Base-by-base conservation (phyloP, 352 stramenopile species). In the Phytophthora agathidicida region DNA sequence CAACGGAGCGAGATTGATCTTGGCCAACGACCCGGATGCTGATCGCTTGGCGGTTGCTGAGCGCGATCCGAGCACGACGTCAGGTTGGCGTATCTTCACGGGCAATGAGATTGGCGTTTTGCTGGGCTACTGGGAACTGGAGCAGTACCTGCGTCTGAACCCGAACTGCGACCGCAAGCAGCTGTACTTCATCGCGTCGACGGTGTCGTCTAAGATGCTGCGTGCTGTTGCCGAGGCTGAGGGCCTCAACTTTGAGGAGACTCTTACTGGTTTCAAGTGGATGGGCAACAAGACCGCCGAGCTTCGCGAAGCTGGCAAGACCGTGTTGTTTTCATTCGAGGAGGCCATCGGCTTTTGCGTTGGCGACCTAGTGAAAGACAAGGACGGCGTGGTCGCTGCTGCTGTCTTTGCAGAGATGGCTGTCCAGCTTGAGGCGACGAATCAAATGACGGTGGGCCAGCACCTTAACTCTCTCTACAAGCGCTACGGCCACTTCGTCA, bases 181-280 rank as follows among this genome's bases (percentile, higher is more conserved):
- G 51, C 55, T 94, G 8, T 93, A 89, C 75, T 91, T 99, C 73
- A 89, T 98, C 28, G 93, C 92, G 5, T 98, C 89, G 31, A 98
- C 96, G 2, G 97, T 99, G 11, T 99, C 96, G 39, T 99, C 96
- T 39, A 98, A 98, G 80, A 98, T 99, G 89, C 77, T 99, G 17
- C 70, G 83, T 27, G 87, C 88, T 11, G 96, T 99, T 3, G 97
- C 91, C 2, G 48, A 91, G 17, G 60, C 64, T 7, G 94, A 99
- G 68, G 96, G 96, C 0, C 93, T 99, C 46, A 82, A 91, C 42
- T 99, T 98, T 71, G 94, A 98, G 60, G 97, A 99, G 66, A 99
- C 96, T 23, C 85, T 99, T 39, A 99, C 97, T 22, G 97, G 97
- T 24, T 99, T 99, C 77, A 99, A 99, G 81, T 99, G 97, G 96